Conservation (phyloP, 1,284 basidiomycete genomes). For the Irpex sp. region DNA sequence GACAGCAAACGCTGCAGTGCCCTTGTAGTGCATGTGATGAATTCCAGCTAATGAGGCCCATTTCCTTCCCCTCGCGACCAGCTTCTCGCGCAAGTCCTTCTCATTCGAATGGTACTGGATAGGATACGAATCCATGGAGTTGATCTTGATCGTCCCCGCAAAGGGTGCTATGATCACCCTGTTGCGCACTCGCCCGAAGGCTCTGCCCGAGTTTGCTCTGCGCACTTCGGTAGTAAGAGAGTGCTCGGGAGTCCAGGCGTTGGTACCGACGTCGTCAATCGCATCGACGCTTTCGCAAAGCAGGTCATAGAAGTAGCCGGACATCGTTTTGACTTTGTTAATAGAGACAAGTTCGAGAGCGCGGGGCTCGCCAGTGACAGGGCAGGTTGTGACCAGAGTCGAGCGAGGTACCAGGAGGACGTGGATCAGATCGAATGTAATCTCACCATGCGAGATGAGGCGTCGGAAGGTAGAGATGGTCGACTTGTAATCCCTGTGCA, state of each 20-base stretch:
- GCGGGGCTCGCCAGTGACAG: slow-evolving; percentile 45
- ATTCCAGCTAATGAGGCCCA: slow-evolving; percentile 47
- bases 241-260: slow-evolving; percentile 7
- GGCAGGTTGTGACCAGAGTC: slow-evolving; percentile 44
- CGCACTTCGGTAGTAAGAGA: slow-evolving; percentile 11
- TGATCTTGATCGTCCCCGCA: slow-evolving; percentile 47
- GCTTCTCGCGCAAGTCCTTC: slow-evolving; percentile 30
- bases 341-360: slow-evolving; percentile 39
- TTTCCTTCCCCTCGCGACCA: slow-evolving; percentile 46
- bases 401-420: slow-evolving; percentile 48
- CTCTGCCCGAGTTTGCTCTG: slow-evolving; percentile 11
- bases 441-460: slow-evolving; percentile 48
- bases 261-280: slow-evolving; percentile 27
- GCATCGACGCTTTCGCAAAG: slow-evolving; percentile 45
- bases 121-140: slow-evolving; percentile 46
- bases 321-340: slow-evolving; percentile 25
- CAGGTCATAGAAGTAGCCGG: slow-evolving; percentile 34
- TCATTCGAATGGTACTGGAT: slow-evolving; percentile 43
- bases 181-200: slow-evolving; percentile 37
- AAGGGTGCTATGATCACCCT: slow-evolving; percentile 36
- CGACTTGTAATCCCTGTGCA: slow-evolving; percentile 43
- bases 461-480: slow-evolving; percentile 42
- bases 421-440: slow-evolving; percentile 51
- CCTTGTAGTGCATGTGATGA: slow-evolving; percentile 53
- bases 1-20: slow-evolving; percentile 34